Evolutionary conservation across 768 basidiomycete species (phyloP), one percentile per base, ranked within the genome.

Genomic region (Serendipita indica): DNA sequence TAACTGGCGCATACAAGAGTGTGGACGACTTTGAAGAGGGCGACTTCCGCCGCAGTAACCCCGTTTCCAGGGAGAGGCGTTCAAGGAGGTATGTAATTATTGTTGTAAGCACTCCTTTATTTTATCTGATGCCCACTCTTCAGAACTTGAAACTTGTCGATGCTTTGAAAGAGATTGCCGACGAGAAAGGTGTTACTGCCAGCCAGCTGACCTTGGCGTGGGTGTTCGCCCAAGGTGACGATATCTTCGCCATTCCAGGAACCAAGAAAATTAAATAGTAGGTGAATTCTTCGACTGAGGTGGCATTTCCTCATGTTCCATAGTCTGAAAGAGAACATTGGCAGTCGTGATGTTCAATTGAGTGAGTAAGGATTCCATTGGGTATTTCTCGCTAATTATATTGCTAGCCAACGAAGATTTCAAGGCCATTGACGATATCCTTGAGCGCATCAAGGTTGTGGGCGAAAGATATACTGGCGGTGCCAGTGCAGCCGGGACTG

Each of bases 171-270:
- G n/a, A n/a, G n/a, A n/a, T n/a, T n/a, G n/a, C n/a, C 12, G n/a
- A n/a, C n/a, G n/a, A n/a, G n/a, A 39, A 39, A 39, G 37, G 69
- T 35, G 74, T 70, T 7, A 75, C 77, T 5, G 64, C 73, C 2
- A 73, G 74, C 1, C 78, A 79, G 64, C 67, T 77, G 30, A 63
- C 72, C 1, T 70, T 81, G n/a, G 77, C 77, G 0, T 78, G 74
- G 75, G 66, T 77, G 6, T 67, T 78, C 7, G 71, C 73, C 12
- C 75, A 78, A 65, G 75, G 76, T 2, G 63, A 70, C 13, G 72
- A 77, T 57, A 67, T 79, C 58, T 72, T 78, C 61, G 68, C 74
- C 27, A 76, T 77, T 62, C 76, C 77, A 1, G 77, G 75, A 2
- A 76, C 76, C 2, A 74, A 69, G 59, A 70, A 68, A 30, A 60